phyloP scores from a whole-genome alignment of 805 yeast genomes.

The Lachancea lanzarotensis region DNA sequence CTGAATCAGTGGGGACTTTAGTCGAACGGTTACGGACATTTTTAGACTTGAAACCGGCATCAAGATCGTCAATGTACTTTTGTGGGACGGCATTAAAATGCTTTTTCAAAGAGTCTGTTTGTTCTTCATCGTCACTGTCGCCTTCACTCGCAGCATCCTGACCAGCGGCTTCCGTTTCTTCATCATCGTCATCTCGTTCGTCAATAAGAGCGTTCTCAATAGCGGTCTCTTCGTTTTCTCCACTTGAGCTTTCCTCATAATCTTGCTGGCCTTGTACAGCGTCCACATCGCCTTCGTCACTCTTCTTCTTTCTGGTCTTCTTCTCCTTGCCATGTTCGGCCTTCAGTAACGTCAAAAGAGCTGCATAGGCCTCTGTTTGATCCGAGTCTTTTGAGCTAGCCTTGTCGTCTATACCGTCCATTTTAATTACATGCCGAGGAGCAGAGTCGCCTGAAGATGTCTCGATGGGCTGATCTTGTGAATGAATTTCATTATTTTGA shows the following conservation, averaged over 20 bases:
- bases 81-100: conserved; percentile 57
- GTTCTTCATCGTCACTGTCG: conserved; percentile 35
- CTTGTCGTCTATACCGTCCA: neutral
- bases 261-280: conserved; percentile 20
- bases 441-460: conserved; percentile 17
- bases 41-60: conserved; percentile 27
- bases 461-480: conserved; percentile 8
- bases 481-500: conserved; percentile 11
- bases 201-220: conserved; percentile 9
- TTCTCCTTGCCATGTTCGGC: conserved; percentile 36
- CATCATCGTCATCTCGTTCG: conserved; percentile 18
- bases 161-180: conserved; percentile 12
- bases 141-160: conserved; percentile 30
- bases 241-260: conserved; percentile 24
- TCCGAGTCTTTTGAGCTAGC: neutral
- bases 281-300: conserved; percentile 17
- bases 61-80: conserved; percentile 34
- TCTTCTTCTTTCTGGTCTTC: conserved; percentile 9
- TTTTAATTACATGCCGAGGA: conserved; percentile 13
- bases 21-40: conserved; percentile 25
- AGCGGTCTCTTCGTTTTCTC: conserved; percentile 24
- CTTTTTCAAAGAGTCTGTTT: conserved; percentile 64
- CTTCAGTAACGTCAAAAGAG: conserved; percentile 55
- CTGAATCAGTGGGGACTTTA: conserved; percentile 13
- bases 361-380: conserved; percentile 46